phyloP scores from a whole-genome alignment of 1,284 basidiomycete species.

The Lentinus polychrous region DNA sequence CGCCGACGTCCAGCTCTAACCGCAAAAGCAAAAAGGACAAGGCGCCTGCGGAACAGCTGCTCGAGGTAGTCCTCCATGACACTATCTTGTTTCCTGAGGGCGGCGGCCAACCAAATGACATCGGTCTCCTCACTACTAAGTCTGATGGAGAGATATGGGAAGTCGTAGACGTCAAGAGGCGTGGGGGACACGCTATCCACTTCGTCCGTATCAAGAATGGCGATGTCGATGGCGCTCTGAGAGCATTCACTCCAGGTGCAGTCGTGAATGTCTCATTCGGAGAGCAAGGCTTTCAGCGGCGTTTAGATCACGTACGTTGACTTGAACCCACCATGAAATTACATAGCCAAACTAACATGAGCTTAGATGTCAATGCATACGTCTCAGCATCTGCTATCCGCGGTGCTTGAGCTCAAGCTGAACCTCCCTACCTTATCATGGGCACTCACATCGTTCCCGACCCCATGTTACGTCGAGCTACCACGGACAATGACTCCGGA shows the following conservation, averaged over 20 bases:
- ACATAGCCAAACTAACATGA: constrained; percentile 47
- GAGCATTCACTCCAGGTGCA: constrained; percentile 41
- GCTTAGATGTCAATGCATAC: constrained; percentile 77
- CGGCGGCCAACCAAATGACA: constrained; percentile 82
- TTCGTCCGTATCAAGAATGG: constrained; percentile 48
- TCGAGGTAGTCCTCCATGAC: constrained; percentile 70
- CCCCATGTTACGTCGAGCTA: constrained; percentile 75
- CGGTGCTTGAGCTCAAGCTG: constrained; percentile 64
- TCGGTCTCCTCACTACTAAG: constrained; percentile 50
- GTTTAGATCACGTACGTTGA: constrained; percentile 70
- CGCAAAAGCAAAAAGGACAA: constrained; percentile 48
- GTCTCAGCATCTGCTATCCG: constrained; percentile 79
- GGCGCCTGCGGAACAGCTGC: constrained; percentile 37
- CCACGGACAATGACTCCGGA: constrained; percentile 58
- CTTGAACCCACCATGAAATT: constrained; percentile 4
- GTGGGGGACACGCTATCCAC: constrained; percentile 75
- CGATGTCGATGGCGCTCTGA: constrained; percentile 37
- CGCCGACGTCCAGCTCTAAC: constrained; percentile 33
- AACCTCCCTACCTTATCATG: constrained; percentile 79
- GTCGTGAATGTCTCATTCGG: constrained; percentile 51
- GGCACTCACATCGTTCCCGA: constrained; percentile 66
- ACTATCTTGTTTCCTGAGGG: constrained; percentile 89
- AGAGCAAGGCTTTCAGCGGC: constrained; percentile 58
- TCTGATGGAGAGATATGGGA: constrained; percentile 42
- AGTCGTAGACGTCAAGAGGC: constrained; percentile 66